Evolutionary conservation across 306 rosid genomes (phyloP), one percentile per base, ranked within the genome.

Genomic region (Aeschynomene evenia): DNA sequence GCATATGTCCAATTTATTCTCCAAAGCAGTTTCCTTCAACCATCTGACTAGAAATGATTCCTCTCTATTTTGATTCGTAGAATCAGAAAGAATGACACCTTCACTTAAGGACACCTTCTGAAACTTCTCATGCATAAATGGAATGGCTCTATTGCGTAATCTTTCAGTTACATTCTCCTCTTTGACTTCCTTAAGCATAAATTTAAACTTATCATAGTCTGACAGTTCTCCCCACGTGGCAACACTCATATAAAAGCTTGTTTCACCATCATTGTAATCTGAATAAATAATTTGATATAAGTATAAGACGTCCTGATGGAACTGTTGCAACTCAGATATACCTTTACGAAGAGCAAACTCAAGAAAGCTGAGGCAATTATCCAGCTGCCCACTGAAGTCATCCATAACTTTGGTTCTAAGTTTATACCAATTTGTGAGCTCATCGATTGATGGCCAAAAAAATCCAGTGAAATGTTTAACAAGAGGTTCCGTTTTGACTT

Each of bases 21-120:
- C 91, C 22, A 66, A 68, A 71, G 95, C 89, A 53, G 72, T 80
- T 85, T 94, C 99, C 84, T 88, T 89, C 86, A 94, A 77, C 99
- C 99, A 94, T 77, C 91, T 86, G 65, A 91, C 88, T 48, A 89
- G 83, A 87, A 88, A 91, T 34, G 99, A 85, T 72, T 91, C 91
- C 12, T 74, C 84, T 24, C 58, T 63, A 20, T 73, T 83, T 63
- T 73, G 72, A 80, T 81, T 74, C 56, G 63, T 76, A 54, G 72
- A 37, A 64, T 67, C 56, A 45, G 60, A 55, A 77, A 60, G 75
- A 46, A 52, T 49, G 66, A 31, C 40, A 40, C 78, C 83, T 48
- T 78, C 81, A 64, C 45, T 49, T 55, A 77, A 26, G 55, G 84
- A 29, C 19, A 34, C 64, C 79, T 57, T 76, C 37, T 54, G 79